A percentile compares a stretch with the other conserved stretches of the same genome.
Conservation (phyloP, 495 filamentous ascomycete genomes). For the Neurospora pannonica region DNA sequence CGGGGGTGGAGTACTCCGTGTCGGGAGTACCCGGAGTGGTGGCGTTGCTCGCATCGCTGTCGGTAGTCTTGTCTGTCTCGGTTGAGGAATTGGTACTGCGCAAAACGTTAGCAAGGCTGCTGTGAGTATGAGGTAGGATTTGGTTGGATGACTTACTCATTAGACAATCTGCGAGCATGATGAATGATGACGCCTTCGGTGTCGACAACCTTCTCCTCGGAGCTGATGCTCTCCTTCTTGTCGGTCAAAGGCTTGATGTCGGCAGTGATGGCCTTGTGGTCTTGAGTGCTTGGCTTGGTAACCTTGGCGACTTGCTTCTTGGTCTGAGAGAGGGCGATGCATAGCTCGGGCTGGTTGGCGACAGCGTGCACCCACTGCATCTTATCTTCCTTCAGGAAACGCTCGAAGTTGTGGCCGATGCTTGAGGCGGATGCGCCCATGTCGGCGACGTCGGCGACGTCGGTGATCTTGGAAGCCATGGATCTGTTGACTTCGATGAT, state of each 20-base stretch:
- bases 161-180: not conserved
- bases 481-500: not conserved
- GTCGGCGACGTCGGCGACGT: not conserved
- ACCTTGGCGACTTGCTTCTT: not conserved
- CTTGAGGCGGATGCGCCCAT: not conserved
- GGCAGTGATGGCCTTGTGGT: not conserved
- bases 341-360: not conserved
- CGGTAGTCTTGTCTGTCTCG: not conserved
- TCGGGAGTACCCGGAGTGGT: not conserved
- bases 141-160: not conserved
- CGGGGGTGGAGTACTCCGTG: not conserved
- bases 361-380: not conserved
- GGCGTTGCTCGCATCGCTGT: not conserved
- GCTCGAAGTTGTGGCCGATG: not conserved
- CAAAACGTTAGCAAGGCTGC: not conserved
- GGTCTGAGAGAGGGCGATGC: not conserved
- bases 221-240: not conserved
- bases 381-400: not conserved
- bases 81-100: not conserved
- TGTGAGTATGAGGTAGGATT: not conserved
- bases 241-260: not conserved
- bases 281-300: not conserved
- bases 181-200: not conserved
- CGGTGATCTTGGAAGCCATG: not conserved
- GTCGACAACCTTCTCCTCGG: not conserved